Conservation (phyloP, 2,329 filamentous ascomycete genomes). For the Fusarium succisae region DNA sequence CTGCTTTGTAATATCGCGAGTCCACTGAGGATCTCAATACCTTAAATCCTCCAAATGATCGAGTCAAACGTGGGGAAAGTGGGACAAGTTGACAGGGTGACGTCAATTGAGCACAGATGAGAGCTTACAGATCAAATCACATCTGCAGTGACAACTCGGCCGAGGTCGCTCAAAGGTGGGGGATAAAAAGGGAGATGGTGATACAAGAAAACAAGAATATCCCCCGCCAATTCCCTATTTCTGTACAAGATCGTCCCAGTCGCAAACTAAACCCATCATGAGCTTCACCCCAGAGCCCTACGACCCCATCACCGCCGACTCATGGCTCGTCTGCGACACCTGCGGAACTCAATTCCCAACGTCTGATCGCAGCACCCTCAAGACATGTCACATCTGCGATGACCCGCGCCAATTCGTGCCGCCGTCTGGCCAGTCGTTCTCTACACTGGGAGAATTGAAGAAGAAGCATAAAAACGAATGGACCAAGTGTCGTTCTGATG, state of each 20-base stretch:
- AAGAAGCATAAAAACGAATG: conserved; percentile 63
- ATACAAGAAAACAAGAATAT: conserved; percentile 4
- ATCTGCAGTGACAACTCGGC: neutral
- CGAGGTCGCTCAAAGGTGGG: conserved; percentile 1
- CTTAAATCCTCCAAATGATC: neutral
- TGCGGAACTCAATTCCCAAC: conserved; percentile 73
- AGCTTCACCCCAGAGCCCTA: conserved; percentile 33
- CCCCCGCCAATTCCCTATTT: neutral
- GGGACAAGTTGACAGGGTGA: conserved; percentile 1
- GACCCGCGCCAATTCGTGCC: conserved; percentile 78
- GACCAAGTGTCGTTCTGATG: conserved; percentile 56
- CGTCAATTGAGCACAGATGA: conserved; percentile 3
- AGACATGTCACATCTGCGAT: conserved; percentile 76
- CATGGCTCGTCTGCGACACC: conserved; percentile 68
- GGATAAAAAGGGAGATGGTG: neutral
- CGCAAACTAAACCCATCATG: conserved; percentile 24
- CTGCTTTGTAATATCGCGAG: conserved; percentile 13
- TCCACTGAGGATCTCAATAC: neutral
- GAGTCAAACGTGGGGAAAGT: conserved; percentile 10
- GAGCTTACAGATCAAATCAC: conserved; percentile 1
- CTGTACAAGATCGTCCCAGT: neutral
- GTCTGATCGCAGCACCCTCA: conserved; percentile 56
- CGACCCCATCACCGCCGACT: conserved; percentile 29
- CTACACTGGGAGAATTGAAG: conserved; percentile 61
- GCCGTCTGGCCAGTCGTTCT: conserved; percentile 66